A percentile compares a stretch with the other conserved stretches of the same genome.
phyloP scores from a whole-genome alignment of 2,329 filamentous ascomycete species.

The Cladosporium sp. region DNA sequence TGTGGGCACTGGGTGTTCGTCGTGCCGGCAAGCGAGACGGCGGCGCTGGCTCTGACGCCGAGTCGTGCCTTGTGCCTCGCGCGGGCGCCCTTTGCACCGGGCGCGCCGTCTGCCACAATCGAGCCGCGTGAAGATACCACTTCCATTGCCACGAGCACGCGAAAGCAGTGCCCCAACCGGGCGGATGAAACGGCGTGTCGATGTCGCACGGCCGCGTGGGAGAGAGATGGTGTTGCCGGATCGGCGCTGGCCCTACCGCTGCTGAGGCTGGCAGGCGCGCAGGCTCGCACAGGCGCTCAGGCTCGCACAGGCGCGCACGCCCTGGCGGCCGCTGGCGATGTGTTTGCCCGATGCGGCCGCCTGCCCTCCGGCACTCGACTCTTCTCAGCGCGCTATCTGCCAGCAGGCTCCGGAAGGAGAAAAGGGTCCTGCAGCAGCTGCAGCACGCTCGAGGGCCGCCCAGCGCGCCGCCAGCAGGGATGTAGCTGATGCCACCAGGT shows the following conservation, averaged over 20 bases:
- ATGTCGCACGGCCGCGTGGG: background rate
- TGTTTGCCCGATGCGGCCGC: background rate
- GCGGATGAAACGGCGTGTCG: background rate
- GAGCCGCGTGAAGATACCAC: too few relatives aligned
- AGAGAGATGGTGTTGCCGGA: background rate
- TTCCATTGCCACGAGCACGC: too few relatives aligned
- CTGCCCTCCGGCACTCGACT: background rate
- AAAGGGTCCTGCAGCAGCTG: background rate
- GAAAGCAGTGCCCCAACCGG: background rate
- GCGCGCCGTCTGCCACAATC: too few relatives aligned
- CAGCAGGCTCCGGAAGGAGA: background rate
- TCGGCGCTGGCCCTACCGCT: background rate
- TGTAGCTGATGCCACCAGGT: background rate
- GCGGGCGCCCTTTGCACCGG: too few relatives aligned
- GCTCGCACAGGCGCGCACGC: background rate
- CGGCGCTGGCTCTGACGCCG: too few relatives aligned
- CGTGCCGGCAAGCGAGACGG: too few relatives aligned
- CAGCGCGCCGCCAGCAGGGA: constrained; percentile 5
- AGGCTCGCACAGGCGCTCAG: background rate
- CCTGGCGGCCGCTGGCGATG: background rate
- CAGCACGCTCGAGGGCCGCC: background rate
- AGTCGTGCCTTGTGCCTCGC: too few relatives aligned
- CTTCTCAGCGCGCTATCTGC: background rate
- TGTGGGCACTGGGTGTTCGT: too few relatives aligned
- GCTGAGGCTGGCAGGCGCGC: too few relatives aligned